These are phyloP conservation scores for Botrytis fragariae DNA, from an alignment of 2,329 filamentous ascomycete genomes.

Conservation along the genomic window DNA sequence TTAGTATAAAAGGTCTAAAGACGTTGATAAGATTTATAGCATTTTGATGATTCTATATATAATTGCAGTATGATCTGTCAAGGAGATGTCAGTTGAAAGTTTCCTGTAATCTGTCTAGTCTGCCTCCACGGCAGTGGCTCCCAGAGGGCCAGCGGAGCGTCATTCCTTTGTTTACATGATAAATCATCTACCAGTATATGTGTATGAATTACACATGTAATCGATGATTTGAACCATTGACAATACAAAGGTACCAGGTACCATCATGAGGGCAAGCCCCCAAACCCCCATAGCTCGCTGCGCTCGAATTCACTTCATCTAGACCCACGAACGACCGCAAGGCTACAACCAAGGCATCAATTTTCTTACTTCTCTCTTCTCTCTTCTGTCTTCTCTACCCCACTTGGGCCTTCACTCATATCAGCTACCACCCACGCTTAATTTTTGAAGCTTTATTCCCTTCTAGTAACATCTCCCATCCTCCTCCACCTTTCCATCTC, in stretches of 20 bases:
- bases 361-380: not conserved
- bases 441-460: slow-evolving; percentile 2
- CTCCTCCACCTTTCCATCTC: slow-evolving; percentile 13
- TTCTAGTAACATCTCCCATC: not conserved
- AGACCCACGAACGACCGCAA: not conserved
- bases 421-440: not conserved
- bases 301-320: not conserved
- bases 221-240: not conserved
- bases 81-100: not conserved
- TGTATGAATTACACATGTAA: too few relatives aligned
- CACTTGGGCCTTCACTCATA: not conserved
- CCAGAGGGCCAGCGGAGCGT: not conserved
- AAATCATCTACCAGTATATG: not conserved
- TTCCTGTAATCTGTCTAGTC: not conserved
- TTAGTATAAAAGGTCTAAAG: not conserved
- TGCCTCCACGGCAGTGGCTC: slow-evolving; percentile 1
- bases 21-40: not conserved
- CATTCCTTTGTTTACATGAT: not conserved
- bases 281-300: not conserved
- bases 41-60: not conserved
- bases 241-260: too few relatives aligned
- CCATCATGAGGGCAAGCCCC: not conserved
- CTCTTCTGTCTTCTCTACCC: not conserved
- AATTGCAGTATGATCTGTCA: not conserved
- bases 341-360: not conserved